A percentile compares a stretch with the other conserved stretches of the same genome.
phyloP scores from a whole-genome alignment of 2,329 filamentous ascomycete species.

The Septoria linicola region DNA sequence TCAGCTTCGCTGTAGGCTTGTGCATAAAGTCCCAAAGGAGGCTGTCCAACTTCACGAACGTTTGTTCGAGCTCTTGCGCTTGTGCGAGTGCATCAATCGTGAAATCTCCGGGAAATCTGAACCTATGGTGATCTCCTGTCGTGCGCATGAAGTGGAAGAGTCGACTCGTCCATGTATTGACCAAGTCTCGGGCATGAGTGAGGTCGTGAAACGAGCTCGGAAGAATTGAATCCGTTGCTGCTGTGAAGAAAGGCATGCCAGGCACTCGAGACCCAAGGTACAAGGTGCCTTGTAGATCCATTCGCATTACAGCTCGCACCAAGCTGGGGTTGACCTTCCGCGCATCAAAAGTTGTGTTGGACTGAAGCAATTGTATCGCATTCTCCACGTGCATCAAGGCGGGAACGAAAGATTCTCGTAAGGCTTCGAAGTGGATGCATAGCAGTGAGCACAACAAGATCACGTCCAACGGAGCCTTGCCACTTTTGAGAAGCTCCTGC shows the following conservation, averaged over 20 bases:
- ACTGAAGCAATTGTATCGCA: conserved; percentile 34
- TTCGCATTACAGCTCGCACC: conserved; percentile 34
- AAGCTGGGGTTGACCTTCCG: conserved; percentile 33
- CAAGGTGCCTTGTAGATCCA: conserved; percentile 35
- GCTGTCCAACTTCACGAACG: conserved; percentile 29
- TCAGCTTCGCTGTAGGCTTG: conserved; percentile 30
- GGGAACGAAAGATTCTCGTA: conserved; percentile 35
- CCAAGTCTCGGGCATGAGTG: conserved; percentile 33
- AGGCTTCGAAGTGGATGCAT: conserved; percentile 38
- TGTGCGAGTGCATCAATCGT: conserved; percentile 32
- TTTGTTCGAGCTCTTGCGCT: conserved; percentile 31
- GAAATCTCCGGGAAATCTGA: conserved; percentile 28
- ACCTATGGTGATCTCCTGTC: conserved; percentile 31
- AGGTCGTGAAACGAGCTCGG: conserved; percentile 31
- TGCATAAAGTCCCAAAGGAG: conserved; percentile 35
- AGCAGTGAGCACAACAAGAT: conserved; percentile 36
- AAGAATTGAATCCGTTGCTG: conserved; percentile 30
- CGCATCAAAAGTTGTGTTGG: conserved; percentile 24
- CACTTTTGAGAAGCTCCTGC: conserved; percentile 29
- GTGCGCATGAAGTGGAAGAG: conserved; percentile 35
- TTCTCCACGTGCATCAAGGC: conserved; percentile 37
- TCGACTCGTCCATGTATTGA: conserved; percentile 33
- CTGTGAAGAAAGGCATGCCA: conserved; percentile 33
- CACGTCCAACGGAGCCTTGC: conserved; percentile 28
- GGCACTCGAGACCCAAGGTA: conserved; percentile 32